Base-by-base conservation (phyloP, 73 alveolate genomes). In the Paramecium sonneborni region DNA sequence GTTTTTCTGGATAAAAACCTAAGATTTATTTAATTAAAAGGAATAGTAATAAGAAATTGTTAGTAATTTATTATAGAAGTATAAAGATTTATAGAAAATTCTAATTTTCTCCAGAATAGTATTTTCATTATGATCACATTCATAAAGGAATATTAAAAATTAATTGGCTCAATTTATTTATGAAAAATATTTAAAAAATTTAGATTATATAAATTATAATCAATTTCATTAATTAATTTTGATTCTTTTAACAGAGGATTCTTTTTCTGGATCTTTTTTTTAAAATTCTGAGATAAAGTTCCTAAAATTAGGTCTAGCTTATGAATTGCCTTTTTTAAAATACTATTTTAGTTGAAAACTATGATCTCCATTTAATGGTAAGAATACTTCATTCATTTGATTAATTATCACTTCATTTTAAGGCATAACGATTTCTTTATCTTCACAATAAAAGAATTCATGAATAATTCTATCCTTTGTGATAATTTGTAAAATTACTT, bases 271-370 rank as follows among this genome's bases (percentile, higher is more conserved):
- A 52, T 52, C 68, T 18, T 30, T 15, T 5, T 23, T 18, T 5
- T 52, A 30, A 52, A 52, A 62, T 26, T 62, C 84, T 5, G 48
- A 30, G 6, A 62, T 62, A 8, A 72, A 72, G 18, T 72, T 72
- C 12, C 58, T 72, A 34, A 72, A 72, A 72, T 72, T 38, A 37
- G 86, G 86, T 38, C 86, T 72, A 28, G 86, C 57, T 72, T 72
- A 37, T 20, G 26, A 30, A 35, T 72, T 72, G 21, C 86, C 86
- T 72, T 72, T 35, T 72, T 72, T 30, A 11, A 72, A 72, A 72
- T 72, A 72, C n/a, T 32, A 35, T 72, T 37, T 30, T 15, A 72
- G 12, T 35, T 72, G 37, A 35, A 72, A 35, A 28, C 44, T 41
- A 72, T 38, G 32, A 32, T 72, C 86, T 28, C 15, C 35, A 9